A percentile compares a stretch with the other conserved stretches of the same genome.
These are phyloP conservation scores for Kodamaea ohmeri DNA, from an alignment of 1,139 yeast genomes.

Conservation along the genomic window DNA sequence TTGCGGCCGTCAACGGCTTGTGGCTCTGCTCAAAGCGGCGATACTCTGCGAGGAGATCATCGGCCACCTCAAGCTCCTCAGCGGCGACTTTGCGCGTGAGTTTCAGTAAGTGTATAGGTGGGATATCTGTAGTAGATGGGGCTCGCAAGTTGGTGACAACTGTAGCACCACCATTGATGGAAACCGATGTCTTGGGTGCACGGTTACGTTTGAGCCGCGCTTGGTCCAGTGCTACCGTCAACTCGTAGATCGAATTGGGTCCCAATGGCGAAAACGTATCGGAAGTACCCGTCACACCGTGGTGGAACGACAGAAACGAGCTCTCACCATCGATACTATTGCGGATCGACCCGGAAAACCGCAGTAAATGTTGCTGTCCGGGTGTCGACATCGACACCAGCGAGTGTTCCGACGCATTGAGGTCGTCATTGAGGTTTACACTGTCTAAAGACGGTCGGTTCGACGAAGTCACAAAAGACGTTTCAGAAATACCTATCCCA, in stretches of 20 bases:
- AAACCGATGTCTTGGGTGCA: constrained; percentile 33
- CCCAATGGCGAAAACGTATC: constrained; percentile 62
- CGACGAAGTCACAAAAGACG: too few species aligned
- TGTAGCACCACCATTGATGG: constrained; percentile 42
- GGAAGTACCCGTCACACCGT: constrained; percentile 25
- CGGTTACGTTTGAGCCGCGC: constrained; percentile 36
- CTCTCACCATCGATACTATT: constrained; percentile 41
- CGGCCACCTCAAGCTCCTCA: constrained; percentile 47
- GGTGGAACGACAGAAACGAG: constrained; percentile 32
- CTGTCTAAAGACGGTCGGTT: constrained; percentile 30
- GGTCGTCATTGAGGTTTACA: constrained; percentile 39
- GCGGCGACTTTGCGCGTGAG: constrained; percentile 49
- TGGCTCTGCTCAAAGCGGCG: constrained; percentile 50
- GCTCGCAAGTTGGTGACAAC: constrained; percentile 48
- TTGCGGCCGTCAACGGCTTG: constrained; percentile 47
- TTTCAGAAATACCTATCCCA: too few species aligned
- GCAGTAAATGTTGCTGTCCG: constrained; percentile 12
- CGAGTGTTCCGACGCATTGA: constrained; percentile 29
- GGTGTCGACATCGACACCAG: constrained; percentile 14
- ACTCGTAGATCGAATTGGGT: constrained; percentile 73
- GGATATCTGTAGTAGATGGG: constrained; percentile 83
- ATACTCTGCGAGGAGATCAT: constrained; percentile 51
- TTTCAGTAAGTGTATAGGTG: constrained; percentile 71
- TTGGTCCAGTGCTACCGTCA: constrained; percentile 59
- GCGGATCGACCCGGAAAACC: constrained; percentile 28